These are phyloP conservation scores for Helicocarpus griseus DNA, from an alignment of 2,329 filamentous ascomycete genomes.

Conservation along the genomic window DNA sequence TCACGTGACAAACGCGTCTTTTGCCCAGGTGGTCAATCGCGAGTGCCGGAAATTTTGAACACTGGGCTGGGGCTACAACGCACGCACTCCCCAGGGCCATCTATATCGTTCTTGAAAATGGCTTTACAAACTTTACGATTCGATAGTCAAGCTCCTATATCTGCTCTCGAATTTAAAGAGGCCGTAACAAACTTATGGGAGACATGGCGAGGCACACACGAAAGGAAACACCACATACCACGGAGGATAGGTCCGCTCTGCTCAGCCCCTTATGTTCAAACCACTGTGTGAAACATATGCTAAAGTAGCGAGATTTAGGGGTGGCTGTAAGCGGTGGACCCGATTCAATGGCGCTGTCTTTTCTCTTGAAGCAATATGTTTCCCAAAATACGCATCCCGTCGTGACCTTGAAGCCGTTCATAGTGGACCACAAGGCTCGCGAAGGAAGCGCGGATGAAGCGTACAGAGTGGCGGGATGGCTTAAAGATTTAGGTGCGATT, in stretches of 20 bases:
- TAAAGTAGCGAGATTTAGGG: slow-evolving; percentile 33
- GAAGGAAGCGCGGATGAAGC: slow-evolving; percentile 47
- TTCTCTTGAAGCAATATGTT: slow-evolving; percentile 50
- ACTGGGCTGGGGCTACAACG: neutral
- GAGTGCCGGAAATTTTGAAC: neutral
- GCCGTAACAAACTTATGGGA: slow-evolving; percentile 32
- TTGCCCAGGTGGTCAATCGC: no score
- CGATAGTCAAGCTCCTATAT: slow-evolving; percentile 22
- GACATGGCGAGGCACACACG: slow-evolving; percentile 35
- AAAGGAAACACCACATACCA: neutral
- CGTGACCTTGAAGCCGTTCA: slow-evolving; percentile 42
- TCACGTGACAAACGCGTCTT: no score
- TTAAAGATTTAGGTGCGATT: slow-evolving; percentile 34
- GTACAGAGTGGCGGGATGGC: slow-evolving; percentile 37
- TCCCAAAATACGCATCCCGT: slow-evolving; percentile 18
- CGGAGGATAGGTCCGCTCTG: neutral
- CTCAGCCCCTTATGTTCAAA: neutral
- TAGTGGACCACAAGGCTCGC: slow-evolving; percentile 54
- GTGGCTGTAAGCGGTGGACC: slow-evolving; percentile 86
- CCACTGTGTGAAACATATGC: neutral
- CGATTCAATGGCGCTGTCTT: slow-evolving; percentile 94
- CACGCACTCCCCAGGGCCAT: neutral
- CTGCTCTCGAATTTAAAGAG: slow-evolving; percentile 36
- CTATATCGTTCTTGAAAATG: no score
- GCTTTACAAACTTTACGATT: slow-evolving; percentile 1